Evolutionary conservation across 306 rosid genomes (phyloP).

Genomic region (Dalbergia cultrata): DNA sequence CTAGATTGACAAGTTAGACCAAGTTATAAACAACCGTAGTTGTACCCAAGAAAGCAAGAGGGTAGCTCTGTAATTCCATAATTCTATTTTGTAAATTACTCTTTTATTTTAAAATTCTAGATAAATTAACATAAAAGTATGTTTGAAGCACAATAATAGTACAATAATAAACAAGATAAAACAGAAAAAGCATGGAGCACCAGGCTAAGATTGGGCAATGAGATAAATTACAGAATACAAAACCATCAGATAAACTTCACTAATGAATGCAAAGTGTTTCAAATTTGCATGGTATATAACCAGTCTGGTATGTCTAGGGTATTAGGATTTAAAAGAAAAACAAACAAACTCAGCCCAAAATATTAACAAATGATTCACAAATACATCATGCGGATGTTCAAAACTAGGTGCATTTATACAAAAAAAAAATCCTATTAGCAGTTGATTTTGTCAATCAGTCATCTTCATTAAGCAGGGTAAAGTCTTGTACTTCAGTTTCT

Average conservation of each 20-base stretch:
- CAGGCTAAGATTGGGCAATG: not conserved
- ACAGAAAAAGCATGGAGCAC: constrained; percentile 15
- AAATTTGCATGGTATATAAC: constrained; percentile 22
- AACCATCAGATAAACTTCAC: constrained; percentile 16
- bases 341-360: constrained; percentile 23
- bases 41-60: too few relatives aligned
- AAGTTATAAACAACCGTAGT: too few relatives aligned
- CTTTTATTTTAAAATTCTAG: not conserved
- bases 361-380: not conserved
- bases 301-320: constrained; percentile 12
- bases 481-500: constrained; percentile 70
- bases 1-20: too few relatives aligned
- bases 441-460: constrained; percentile 41
- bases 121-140: not conserved
- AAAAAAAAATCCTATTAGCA: constrained; percentile 36
- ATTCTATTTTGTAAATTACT: not conserved
- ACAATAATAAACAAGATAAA: not conserved
- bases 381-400: constrained; percentile 2
- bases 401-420: constrained; percentile 34
- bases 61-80: too few relatives aligned
- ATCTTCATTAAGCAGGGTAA: constrained; percentile 71
- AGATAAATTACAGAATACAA: constrained; percentile 11
- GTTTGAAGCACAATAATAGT: not conserved
- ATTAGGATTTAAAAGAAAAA: not conserved
- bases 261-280: not conserved